Percentiles rank a stretch among this genome's conserved stretches.
Evolutionary conservation across 768 basidiomycete species (phyloP).

Genomic region (Leccinum incarnatum): DNA sequence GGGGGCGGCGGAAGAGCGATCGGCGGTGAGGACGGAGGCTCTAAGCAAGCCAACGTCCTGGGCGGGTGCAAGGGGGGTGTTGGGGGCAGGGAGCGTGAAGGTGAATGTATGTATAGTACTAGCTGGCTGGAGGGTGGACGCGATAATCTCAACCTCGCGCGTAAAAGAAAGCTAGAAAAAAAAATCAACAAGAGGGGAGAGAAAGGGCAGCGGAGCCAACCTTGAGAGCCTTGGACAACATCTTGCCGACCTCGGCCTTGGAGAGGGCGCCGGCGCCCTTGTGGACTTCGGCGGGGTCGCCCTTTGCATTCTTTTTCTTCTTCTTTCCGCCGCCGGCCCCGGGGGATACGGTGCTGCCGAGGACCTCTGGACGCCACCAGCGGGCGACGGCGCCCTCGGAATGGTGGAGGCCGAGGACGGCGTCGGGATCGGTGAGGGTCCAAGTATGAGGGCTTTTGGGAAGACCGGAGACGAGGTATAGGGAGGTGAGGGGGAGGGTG

Average conservation of each 20-base stretch:
- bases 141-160: conserved; percentile 90
- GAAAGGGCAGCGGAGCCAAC: conserved; percentile 35
- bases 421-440: conserved; percentile 84
- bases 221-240: conserved; percentile 90
- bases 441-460: conserved; percentile 89
- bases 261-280: conserved; percentile 79
- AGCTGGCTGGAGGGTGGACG: conserved; percentile 90
- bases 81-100: conserved; percentile 77
- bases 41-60: conserved; percentile 61
- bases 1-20: conserved; percentile 60
- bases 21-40: conserved; percentile 67
- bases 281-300: conserved; percentile 51
- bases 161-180: conserved; percentile 75
- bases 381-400: conserved; percentile 80
- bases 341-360: conserved; percentile 83
- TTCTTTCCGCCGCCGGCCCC: conserved; percentile 80
- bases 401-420: conserved; percentile 78
- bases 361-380: conserved; percentile 74
- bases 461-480: conserved; percentile 86
- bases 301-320: conserved; percentile 60
- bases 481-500: conserved; percentile 73
- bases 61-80: conserved; percentile 72
- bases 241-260: conserved; percentile 86
- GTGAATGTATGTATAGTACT: conserved; percentile 92
- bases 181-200: neutral